These are phyloP conservation scores for Plasmopara muralis DNA, from an alignment of 352 stramenopile species.

Conservation along the genomic window DNA sequence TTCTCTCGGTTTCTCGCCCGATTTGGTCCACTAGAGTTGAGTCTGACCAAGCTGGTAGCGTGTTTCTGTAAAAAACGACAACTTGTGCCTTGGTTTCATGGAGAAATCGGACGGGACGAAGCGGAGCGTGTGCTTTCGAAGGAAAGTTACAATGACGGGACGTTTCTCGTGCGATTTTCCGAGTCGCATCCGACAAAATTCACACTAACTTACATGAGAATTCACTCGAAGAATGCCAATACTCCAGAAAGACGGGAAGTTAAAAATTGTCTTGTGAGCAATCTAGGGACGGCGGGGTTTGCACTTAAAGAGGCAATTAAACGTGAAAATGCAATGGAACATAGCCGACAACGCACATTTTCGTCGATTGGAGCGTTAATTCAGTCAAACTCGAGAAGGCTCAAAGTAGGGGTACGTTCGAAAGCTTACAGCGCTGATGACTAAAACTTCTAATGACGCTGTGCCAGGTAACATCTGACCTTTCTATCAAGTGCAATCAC, in stretches of 20 bases:
- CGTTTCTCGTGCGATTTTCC: conserved; percentile 75
- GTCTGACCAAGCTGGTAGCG: conserved; percentile 48
- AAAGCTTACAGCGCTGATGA: too few species aligned
- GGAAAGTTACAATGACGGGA: conserved; percentile 35
- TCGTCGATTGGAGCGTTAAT: too few species aligned
- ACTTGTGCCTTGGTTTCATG: conserved; percentile 72
- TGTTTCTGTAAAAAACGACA: conserved; percentile 56
- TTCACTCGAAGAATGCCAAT: too few species aligned
- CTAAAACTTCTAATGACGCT: neutral
- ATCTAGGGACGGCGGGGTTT: too few species aligned
- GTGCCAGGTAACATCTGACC: conserved; percentile 38
- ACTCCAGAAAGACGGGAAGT: too few species aligned
- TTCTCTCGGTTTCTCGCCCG: conserved; percentile 58
- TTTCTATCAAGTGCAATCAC: conserved; percentile 52
- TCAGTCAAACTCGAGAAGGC: too few species aligned
- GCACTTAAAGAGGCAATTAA: too few species aligned
- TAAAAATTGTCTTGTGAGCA: too few species aligned
- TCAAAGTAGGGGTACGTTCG: too few species aligned
- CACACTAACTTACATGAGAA: conserved; percentile 69
- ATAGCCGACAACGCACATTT: too few species aligned
- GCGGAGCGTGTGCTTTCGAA: conserved; percentile 36
- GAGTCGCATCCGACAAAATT: conserved; percentile 75
- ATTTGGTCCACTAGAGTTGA: conserved; percentile 59
- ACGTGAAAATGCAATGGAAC: too few species aligned
- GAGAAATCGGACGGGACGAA: conserved; percentile 40